phyloP scores from a whole-genome alignment of 371 early-diverging fungal genomes.

The Lichtheimia corymbifera region DNA sequence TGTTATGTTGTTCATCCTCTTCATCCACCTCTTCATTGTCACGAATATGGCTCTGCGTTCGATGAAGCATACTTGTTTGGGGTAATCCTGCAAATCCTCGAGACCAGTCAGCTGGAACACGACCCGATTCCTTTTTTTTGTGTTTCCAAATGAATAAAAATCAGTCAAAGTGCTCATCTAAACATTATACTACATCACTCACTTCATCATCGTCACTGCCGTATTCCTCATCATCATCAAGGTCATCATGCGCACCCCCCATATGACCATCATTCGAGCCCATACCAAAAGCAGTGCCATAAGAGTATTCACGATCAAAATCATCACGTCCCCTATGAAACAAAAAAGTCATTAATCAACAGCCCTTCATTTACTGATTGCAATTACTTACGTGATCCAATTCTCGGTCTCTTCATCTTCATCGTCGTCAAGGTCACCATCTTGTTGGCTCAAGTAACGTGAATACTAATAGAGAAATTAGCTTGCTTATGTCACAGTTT shows the following conservation, averaged over 20 bases:
- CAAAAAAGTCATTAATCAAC: no score
- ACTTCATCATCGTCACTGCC: conserved; percentile 31
- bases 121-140: conserved; percentile 16
- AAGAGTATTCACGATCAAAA: conserved; percentile 24
- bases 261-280: conserved; percentile 9
- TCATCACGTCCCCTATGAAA: conserved; percentile 26
- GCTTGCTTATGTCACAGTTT: neutral
- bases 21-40: conserved; percentile 16
- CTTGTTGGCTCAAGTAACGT: conserved; percentile 19
- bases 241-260: conserved; percentile 12
- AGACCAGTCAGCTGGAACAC: conserved; percentile 24
- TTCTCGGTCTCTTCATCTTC: conserved; percentile 32
- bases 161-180: neutral
- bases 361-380: no score
- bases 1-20: conserved; percentile 11
- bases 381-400: conserved; percentile 31
- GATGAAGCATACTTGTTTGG: conserved; percentile 25
- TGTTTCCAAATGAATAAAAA: neutral
- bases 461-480: conserved; percentile 15
- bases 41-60: conserved; percentile 27
- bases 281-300: conserved; percentile 20
- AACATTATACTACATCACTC: neutral
- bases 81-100: conserved; percentile 26
- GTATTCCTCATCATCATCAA: conserved; percentile 29
- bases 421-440: conserved; percentile 24